Evolutionary conservation across 1,139 yeast species (phyloP).

Genomic region (Nematodospora anomalae): DNA sequence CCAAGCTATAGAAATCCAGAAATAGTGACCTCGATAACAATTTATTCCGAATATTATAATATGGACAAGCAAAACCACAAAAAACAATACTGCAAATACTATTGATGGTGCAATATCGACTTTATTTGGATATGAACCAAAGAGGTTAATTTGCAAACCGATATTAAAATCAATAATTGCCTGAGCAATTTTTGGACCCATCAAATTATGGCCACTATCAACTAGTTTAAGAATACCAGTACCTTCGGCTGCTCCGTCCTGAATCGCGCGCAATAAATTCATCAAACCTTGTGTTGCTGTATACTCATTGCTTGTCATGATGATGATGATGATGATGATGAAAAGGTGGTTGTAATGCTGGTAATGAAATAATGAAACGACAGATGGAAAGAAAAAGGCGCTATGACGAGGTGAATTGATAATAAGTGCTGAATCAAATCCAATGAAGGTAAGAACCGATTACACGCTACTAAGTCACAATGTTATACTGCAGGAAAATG

Average conservation of each 20-base stretch:
- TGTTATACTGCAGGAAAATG: too few relatives aligned
- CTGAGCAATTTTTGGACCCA: conserved; percentile 27
- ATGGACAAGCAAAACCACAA: conserved; percentile 27
- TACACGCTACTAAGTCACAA: too few relatives aligned
- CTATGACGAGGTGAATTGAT: too few relatives aligned
- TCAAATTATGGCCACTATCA: conserved; percentile 20
- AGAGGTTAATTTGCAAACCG: conserved; percentile 27
- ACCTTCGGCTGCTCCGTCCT: conserved; percentile 22
- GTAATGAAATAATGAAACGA: too few relatives aligned
- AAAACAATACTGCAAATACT: conserved; percentile 33
- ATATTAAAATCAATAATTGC: conserved; percentile 21
- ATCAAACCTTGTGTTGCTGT: conserved; percentile 23
- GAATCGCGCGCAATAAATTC: conserved; percentile 16
- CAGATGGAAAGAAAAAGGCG: too few relatives aligned
- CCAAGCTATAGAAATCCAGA: conserved; percentile 36
- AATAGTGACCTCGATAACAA: conserved; percentile 36
- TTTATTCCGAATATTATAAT: conserved; percentile 29
- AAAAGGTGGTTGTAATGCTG: too few relatives aligned
- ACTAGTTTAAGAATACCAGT: conserved; percentile 25
- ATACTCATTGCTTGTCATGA: conserved; percentile 14
- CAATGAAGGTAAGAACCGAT: too few relatives aligned
- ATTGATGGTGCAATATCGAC: conserved; percentile 33
- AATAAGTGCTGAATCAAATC: too few relatives aligned
- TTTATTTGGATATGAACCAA: conserved; percentile 36
- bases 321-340: not conserved